A percentile compares a stretch with the other conserved stretches of the same genome.
Conservation (phyloP, 1,139 yeast species). For the Lodderomyces pseudojiufengensis region DNA sequence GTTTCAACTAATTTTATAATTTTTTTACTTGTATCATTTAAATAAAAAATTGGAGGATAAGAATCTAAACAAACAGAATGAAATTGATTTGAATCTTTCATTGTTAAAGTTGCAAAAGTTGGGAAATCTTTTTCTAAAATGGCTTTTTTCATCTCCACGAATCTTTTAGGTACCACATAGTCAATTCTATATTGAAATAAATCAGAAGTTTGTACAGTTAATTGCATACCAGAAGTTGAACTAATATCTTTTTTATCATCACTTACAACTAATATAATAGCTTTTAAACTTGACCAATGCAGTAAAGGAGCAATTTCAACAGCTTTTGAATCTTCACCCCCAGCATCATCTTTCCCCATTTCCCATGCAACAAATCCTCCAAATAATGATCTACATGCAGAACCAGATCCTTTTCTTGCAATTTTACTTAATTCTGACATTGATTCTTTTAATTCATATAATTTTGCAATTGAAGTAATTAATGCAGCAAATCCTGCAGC, state of each 20-base stretch:
- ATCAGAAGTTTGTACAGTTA: slow-evolving; percentile 85
- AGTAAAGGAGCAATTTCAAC: slow-evolving; percentile 79
- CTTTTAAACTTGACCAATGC: slow-evolving; percentile 93
- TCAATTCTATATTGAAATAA: slow-evolving; percentile 74
- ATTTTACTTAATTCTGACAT: slow-evolving; percentile 83
- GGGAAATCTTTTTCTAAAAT: slow-evolving; percentile 70
- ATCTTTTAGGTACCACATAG: slow-evolving; percentile 82
- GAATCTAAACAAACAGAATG: slow-evolving; percentile 97
- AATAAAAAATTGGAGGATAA: slow-evolving; percentile 90
- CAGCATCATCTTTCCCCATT: slow-evolving; percentile 62
- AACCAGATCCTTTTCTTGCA: slow-evolving; percentile 97
- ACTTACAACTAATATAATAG: slow-evolving; percentile 86
- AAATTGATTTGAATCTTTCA: slow-evolving; percentile 95
- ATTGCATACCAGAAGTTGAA: slow-evolving; percentile 94
- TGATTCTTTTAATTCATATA: slow-evolving; percentile 77
- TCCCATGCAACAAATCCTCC: slow-evolving; percentile 99
- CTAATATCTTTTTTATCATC: slow-evolving; percentile 94
- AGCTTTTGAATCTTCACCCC: slow-evolving; percentile 90
- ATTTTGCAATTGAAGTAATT: slow-evolving; percentile 78
- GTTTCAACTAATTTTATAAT: slow-evolving; percentile 78
- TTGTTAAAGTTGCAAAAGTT: slow-evolving; percentile 82
- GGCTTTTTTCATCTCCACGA: slow-evolving; percentile 73
- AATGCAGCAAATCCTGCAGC: slow-evolving; percentile 99
- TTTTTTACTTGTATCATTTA: slow-evolving; percentile 91
- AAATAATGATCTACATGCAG: slow-evolving; percentile 93